Base-by-base conservation (phyloP, 495 filamentous ascomycete species). In the Immersiella caudata region DNA sequence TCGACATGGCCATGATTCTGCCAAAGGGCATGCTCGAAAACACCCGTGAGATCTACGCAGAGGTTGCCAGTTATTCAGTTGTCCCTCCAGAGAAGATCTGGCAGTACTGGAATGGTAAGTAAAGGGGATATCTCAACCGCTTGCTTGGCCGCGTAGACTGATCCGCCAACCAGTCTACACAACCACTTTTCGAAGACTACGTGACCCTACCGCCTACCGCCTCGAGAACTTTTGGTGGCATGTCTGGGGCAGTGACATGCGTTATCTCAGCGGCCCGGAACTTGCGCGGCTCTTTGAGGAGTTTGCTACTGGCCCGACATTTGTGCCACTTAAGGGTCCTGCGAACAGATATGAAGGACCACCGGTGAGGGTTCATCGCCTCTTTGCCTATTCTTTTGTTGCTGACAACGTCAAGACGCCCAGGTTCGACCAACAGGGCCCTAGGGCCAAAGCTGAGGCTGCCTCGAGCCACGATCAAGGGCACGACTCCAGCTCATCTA, bases 141-240 rank as follows among this genome's bases (percentile, higher is more conserved):
- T 33, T 60, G 35, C 46, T 16, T 21, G 52, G 52, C 22, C 5
- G 11, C 25, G 24, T 51, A 2, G 56, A 33, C 70, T 76, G 58
- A 72, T 63, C 27, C 21, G n/a, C 11, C 61, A 36, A 7, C 20
- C 69, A 86, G 84, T 82, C 24, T 86, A 85, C 64, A 82, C 83
- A 2, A 85, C 82, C 11, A 85, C 82, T 0, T 82, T 80, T 21
- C 77, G 82, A 60, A 75, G 78, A 64, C 76, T 85, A 40, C 71
- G 79, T 59, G 84, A 86, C 71, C 84, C 84, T 36, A 85, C 80
- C 16, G 82, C 83, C 1, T 78, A 79, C 49, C 83, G 84, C 25
- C 73, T 85, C 49, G 83, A 86, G 71, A 83, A 85, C 64, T 85
- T 83, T 56, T 86, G 84, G 84, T 85, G 83, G 79, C 83, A 84